Base-by-base conservation (phyloP, 768 basidiomycete species). In the Kwoniella heveanensis region DNA sequence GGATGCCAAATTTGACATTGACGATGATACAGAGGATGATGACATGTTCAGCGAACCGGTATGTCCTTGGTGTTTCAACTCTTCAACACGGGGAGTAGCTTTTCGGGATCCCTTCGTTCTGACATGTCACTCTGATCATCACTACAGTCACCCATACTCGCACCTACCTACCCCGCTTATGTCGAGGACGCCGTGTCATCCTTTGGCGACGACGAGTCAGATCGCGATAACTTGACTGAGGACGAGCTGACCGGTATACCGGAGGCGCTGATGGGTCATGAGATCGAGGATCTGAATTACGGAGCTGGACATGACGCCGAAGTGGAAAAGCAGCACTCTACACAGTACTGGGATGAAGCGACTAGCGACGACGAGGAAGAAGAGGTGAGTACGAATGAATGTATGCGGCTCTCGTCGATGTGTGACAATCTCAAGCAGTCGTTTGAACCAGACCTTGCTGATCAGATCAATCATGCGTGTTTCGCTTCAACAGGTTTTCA, bases 271-370 rank as follows among this genome's bases (percentile, higher is more conserved):
- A 67, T 67, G 9, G 75, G 76, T 24, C 73, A 77, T 30, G 73
- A 74, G 37, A 68, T 77, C 30, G 76, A 77, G 54, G 76, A 77
- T 67, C 62, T 77, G 53, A 66, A 63, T 8, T 77, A 77, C 54
- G 76, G 76, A 17, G 69, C 69, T 1, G 70, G 70, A 30, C 64
- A 60, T 7, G 73, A 74, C 26, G 48, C 64, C 8, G 68, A 74
- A 15, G 21, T 61, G 13, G 68, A 69, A 32, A 47, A 59, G 22
- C 58, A 70, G 27, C 63, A 36, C 4, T 44, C 39, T 19, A 51
- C 62, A 46, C 52, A 52, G 17, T 69, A 54, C 49, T 70, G 70
- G 66, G 62, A 65, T 13, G 73, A 71, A 7, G 58, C 66, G 15
- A 62, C 68, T 12, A 66, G 66, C 24, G 64, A 67, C 26, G 69